These are phyloP conservation scores for Colletotrichum musae DNA, from an alignment of 2,329 filamentous ascomycete genomes.

Conservation along the genomic window DNA sequence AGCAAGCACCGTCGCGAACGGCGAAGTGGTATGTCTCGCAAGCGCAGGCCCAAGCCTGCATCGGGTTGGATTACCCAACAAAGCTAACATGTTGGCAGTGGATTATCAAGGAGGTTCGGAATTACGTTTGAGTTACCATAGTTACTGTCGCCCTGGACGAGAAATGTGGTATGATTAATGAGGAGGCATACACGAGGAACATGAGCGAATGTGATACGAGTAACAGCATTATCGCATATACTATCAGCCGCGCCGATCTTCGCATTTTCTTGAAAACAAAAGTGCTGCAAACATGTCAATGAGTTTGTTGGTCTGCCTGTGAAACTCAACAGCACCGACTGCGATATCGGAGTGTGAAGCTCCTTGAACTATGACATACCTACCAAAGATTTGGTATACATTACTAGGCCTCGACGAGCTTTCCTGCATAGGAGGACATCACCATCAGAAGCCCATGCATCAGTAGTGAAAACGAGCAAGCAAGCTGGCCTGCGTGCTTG, in stretches of 20 bases:
- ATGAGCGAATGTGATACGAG: background rate
- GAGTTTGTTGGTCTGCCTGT: background rate
- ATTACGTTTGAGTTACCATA: constrained; percentile 51
- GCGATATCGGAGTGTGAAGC: no score
- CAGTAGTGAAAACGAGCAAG: no score
- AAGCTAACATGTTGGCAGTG: constrained; percentile 61
- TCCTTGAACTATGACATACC: no score
- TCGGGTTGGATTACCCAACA: background rate
- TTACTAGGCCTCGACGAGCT: no score
- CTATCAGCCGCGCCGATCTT: background rate
- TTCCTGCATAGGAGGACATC: no score
- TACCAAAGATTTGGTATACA: no score
- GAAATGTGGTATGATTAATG: constrained; percentile 4
- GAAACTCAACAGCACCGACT: background rate
- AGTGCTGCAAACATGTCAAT: background rate
- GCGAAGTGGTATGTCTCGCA: constrained; percentile 75
- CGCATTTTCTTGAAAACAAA: background rate
- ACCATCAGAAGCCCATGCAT: no score
- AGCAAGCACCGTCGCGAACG: constrained; percentile 85
- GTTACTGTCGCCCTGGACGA: background rate
- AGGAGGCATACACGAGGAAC: constrained; percentile 19
- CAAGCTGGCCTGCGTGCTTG: no score
- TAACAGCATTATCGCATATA: background rate
- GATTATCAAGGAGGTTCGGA: constrained; percentile 72
- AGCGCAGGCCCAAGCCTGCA: background rate